Percentiles rank a stretch among this genome's conserved stretches.
phyloP scores from a whole-genome alignment of 2,329 filamentous ascomycete species.

The Fusarium musae region DNA sequence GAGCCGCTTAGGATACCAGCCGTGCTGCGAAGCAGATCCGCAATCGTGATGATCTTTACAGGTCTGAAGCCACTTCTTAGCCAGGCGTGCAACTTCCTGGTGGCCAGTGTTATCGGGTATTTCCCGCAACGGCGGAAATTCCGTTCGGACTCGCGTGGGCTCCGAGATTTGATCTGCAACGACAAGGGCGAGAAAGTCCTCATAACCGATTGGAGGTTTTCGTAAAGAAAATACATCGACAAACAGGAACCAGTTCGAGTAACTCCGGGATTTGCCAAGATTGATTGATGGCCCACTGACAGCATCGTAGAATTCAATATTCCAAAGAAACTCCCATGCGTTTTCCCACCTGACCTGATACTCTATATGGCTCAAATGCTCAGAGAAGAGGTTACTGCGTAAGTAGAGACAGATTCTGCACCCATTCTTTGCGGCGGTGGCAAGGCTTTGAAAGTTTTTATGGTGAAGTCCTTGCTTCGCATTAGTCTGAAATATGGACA shows the following conservation, averaged over 20 bases:
- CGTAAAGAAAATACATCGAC: not conserved
- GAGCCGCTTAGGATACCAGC: not conserved
- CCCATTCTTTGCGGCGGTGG: not conserved
- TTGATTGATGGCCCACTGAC: not conserved
- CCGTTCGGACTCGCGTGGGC: not conserved
- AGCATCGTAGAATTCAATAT: not conserved
- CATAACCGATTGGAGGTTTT: not conserved
- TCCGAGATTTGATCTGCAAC: not conserved
- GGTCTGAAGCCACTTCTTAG: not conserved
- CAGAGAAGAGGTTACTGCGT: not conserved
- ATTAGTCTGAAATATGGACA: not conserved
- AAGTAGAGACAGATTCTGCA: not conserved
- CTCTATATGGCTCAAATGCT: not conserved
- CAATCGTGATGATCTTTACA: not conserved
- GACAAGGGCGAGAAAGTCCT: fast-evolving
- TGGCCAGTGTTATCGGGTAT: not conserved
- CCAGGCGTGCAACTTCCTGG: not conserved
- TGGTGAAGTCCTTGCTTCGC: not conserved
- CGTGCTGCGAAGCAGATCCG: not conserved
- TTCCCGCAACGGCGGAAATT: not conserved
- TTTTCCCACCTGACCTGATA: not conserved
- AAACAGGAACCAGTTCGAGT: not conserved
- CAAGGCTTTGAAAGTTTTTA: not conserved
- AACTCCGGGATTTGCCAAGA: fast-evolving
- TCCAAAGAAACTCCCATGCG: not conserved